These are phyloP conservation scores for Diplodia intermedia DNA, from an alignment of 2,329 filamentous ascomycete genomes.

Conservation along the genomic window DNA sequence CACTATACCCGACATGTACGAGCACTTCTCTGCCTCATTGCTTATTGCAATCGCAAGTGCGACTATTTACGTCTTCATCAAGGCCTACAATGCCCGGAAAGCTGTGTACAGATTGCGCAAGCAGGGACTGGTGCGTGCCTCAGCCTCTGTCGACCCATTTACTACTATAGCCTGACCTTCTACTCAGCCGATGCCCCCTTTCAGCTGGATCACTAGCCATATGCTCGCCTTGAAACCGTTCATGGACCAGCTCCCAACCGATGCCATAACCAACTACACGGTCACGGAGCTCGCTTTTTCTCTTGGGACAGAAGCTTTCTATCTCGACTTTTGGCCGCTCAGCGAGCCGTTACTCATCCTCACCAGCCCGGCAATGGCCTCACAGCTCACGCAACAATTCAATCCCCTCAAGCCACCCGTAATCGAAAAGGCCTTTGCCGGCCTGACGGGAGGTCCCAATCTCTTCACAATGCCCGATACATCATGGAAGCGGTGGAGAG, in stretches of 20 bases:
- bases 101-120: not conserved
- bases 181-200: not conserved
- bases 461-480: conserved; percentile 38
- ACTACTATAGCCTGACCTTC: not conserved
- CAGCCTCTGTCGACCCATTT: not conserved
- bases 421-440: not conserved
- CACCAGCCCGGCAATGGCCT: conserved; percentile 47
- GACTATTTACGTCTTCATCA: not conserved
- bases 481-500: conserved; percentile 34
- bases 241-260: not conserved
- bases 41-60: not conserved
- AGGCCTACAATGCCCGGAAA: not conserved
- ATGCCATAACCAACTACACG: not conserved
- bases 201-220: not conserved
- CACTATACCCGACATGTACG: not conserved
- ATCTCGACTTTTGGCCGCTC: conserved; percentile 56
- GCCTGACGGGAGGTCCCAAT: conserved; percentile 33
- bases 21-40: not conserved
- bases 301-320: conserved; percentile 43
- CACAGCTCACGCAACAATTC: not conserved
- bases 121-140: not conserved
- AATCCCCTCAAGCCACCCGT: not conserved
- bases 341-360: conserved; percentile 45
- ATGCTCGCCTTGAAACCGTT: not conserved
- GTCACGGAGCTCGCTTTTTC: not conserved